A percentile compares a stretch with the other conserved stretches of the same genome.
These are phyloP conservation scores for Talaromyces verruculosus DNA, from an alignment of 2,329 filamentous ascomycete genomes.

Conservation along the genomic window DNA sequence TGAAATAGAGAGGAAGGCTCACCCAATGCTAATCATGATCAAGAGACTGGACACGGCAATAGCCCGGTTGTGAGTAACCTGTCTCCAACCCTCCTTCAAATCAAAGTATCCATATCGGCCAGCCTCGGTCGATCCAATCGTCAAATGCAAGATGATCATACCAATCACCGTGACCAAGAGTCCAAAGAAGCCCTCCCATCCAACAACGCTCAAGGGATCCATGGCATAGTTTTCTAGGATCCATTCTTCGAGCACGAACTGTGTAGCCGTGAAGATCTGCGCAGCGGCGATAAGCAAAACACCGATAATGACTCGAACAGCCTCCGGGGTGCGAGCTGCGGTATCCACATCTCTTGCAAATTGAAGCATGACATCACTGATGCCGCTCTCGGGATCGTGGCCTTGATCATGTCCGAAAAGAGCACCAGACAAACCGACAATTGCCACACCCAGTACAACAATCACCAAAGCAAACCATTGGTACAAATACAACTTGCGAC, in stretches of 20 bases:
- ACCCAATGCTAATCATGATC: constrained; percentile 98
- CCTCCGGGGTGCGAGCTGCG: constrained; percentile 52
- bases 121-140: constrained; percentile 70
- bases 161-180: constrained; percentile 73
- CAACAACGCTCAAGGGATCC: constrained; percentile 86
- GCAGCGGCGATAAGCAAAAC: constrained; percentile 88
- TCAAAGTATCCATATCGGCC: constrained; percentile 87
- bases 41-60: constrained; percentile 76
- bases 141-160: constrained; percentile 77
- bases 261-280: constrained; percentile 93
- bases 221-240: constrained; percentile 77
- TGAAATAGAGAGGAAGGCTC: constrained; percentile 36
- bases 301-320: constrained; percentile 72
- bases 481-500: constrained; percentile 74
- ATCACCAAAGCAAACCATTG: constrained; percentile 89
- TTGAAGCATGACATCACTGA: constrained; percentile 27
- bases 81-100: constrained; percentile 76
- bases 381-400: constrained; percentile 36
- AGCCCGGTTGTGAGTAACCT: constrained; percentile 70
- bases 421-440: constrained; percentile 86
- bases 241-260: constrained; percentile 95
- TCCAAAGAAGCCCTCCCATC: constrained; percentile 94
- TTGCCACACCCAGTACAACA: constrained; percentile 81
- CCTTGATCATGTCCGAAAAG: constrained; percentile 68
- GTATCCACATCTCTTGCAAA: constrained; percentile 46